Percentiles rank a stretch among this genome's conserved stretches.
These are phyloP conservation scores for Phytopythium vexans DNA, from an alignment of 352 stramenopile species.

Conservation along the genomic window DNA sequence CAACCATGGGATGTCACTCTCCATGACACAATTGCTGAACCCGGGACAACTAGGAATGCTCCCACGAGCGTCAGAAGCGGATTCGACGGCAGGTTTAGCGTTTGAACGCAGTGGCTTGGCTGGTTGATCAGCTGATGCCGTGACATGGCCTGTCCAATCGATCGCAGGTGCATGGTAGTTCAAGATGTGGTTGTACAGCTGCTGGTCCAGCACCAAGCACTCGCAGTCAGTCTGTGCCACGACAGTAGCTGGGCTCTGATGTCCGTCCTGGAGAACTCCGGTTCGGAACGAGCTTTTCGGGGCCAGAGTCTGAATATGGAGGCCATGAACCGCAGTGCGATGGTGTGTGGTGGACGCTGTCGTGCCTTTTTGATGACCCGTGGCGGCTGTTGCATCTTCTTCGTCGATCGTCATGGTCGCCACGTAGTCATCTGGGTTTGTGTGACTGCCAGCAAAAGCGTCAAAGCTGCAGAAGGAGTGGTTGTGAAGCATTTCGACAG, in stretches of 20 bases:
- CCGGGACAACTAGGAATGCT: neutral
- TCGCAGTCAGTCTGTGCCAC: constrained; percentile 55
- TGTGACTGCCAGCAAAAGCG: constrained; percentile 28
- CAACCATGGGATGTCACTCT: constrained; percentile 25
- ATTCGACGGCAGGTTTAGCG: neutral
- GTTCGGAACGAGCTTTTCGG: constrained; percentile 51
- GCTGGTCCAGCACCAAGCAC: constrained; percentile 47
- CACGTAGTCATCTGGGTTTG: constrained; percentile 26
- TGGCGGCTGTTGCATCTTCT: neutral
- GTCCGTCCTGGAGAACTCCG: constrained; percentile 38
- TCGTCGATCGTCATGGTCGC: neutral
- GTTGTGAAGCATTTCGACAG: constrained; percentile 57
- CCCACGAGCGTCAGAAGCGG: neutral
- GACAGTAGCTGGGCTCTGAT: constrained; percentile 42
- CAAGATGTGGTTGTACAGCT: constrained; percentile 32
- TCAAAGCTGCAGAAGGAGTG: constrained; percentile 53
- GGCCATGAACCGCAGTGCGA: constrained; percentile 38
- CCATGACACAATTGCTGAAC: neutral
- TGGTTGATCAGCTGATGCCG: neutral
- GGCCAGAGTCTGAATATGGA: constrained; percentile 58
- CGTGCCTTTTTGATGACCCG: neutral
- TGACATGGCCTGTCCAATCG: constrained; percentile 19
- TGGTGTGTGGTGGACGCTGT: constrained; percentile 15
- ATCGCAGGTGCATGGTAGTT: constrained; percentile 29
- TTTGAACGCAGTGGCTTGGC: neutral